Percentiles rank a stretch among this genome's conserved stretches.
Conservation (phyloP, 108 stramenopile genomes). For the Cyclotella kingstonii region DNA sequence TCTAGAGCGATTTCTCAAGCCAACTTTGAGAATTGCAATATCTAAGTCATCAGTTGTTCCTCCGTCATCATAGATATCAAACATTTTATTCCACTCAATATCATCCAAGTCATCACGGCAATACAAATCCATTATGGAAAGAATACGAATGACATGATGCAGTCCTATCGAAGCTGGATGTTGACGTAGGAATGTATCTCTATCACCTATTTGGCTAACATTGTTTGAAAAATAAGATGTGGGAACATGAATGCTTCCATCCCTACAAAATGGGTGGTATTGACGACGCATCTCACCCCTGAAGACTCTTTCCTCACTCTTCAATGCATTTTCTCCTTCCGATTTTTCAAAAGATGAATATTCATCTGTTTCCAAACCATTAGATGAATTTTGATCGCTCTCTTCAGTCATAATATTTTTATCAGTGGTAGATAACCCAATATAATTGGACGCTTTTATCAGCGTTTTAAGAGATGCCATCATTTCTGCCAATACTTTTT, state of each 20-base stretch:
- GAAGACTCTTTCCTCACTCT: slow-evolving; percentile 10
- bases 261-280: slow-evolving; percentile 30
- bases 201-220: background rate
- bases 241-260: slow-evolving; percentile 21
- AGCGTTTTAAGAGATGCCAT: slow-evolving; percentile 44
- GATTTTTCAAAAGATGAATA: background rate
- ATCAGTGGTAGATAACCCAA: background rate
- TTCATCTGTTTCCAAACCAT: background rate
- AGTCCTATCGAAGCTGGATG: slow-evolving; percentile 54
- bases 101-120: slow-evolving; percentile 39
- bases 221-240: slow-evolving; percentile 13
- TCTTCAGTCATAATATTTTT: background rate
- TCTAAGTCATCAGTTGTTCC: slow-evolving; percentile 12
- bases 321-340: background rate
- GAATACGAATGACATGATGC: slow-evolving; percentile 23
- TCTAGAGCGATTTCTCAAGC: slow-evolving; percentile 50
- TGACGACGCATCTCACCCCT: slow-evolving; percentile 1
- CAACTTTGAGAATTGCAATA: slow-evolving; percentile 29
- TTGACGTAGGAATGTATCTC: background rate
- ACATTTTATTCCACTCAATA: slow-evolving; percentile 29
- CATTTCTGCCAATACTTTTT: slow-evolving; percentile 47
- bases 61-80: slow-evolving; percentile 7
- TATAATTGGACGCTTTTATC: slow-evolving; percentile 26
- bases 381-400: slow-evolving; percentile 1
- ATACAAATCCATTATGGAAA: slow-evolving; percentile 50